These are phyloP conservation scores for Sutorius australiensis DNA, from an alignment of 768 basidiomycete species.

Conservation along the genomic window DNA sequence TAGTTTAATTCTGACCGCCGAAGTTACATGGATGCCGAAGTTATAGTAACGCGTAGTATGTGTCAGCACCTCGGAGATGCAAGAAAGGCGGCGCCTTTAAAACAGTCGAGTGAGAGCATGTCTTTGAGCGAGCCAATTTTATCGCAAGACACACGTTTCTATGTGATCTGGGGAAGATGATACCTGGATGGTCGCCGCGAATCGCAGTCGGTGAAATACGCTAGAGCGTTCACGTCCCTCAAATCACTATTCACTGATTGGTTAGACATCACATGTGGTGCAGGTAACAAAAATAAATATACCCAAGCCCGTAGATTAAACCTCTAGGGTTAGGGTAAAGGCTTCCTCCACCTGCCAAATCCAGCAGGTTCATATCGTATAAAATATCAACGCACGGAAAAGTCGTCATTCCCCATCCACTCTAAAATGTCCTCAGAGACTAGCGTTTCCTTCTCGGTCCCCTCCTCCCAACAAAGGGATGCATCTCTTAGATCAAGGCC, in stretches of 20 bases:
- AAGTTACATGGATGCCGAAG: too few relatives aligned
- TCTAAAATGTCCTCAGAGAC: slow-evolving; percentile 19
- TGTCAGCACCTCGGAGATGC: not conserved
- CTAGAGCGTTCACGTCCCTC: not conserved
- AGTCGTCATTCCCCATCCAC: not conserved
- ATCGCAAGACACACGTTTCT: too few relatives aligned
- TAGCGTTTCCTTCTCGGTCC: slow-evolving; percentile 12
- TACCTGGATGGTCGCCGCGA: not conserved
- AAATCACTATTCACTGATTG: slow-evolving; percentile 17
- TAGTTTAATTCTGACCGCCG: too few relatives aligned
- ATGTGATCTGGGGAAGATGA: not conserved
- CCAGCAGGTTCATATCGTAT: not conserved
- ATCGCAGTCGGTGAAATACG: not conserved
- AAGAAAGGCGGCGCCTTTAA: not conserved
- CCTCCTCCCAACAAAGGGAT: slow-evolving; percentile 19
- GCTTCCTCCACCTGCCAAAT: not conserved
- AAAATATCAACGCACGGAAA: slow-evolving; percentile 6
- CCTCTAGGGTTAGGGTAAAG: slow-evolving; percentile 12
- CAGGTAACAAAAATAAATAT: not conserved
- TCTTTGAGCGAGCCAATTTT: not conserved
- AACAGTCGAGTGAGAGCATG: not conserved
- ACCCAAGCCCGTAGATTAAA: not conserved
- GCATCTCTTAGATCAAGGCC: slow-evolving; percentile 32
- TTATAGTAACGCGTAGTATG: too few relatives aligned
- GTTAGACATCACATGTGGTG: not conserved